phyloP scores from a whole-genome alignment of 495 filamentous ascomycete species.

The Clohesyomyces aquaticus region DNA sequence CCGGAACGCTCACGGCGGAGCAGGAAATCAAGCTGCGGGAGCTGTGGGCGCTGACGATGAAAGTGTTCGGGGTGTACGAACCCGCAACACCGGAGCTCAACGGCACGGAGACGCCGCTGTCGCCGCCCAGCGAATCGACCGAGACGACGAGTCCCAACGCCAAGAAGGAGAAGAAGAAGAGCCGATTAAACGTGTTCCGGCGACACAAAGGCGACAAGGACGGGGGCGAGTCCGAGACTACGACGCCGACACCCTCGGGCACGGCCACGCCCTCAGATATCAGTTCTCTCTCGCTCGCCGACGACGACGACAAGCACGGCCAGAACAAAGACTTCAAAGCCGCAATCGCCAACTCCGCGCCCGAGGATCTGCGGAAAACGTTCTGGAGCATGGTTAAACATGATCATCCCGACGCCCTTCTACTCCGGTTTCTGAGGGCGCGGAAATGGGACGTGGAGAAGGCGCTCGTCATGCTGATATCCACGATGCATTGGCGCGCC shows the following conservation, averaged over 20 bases:
- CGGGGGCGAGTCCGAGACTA: conserved; percentile 45
- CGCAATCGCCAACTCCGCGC: conserved; percentile 71
- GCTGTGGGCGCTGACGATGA: conserved; percentile 78
- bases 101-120: conserved; percentile 43
- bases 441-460: conserved; percentile 96
- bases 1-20: conserved; percentile 84
- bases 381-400: conserved; percentile 98
- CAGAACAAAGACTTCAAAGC: conserved; percentile 85
- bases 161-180: conserved; percentile 72
- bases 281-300: conserved; percentile 44
- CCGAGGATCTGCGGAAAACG: conserved; percentile 76
- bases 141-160: conserved; percentile 38
- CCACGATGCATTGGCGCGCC: conserved; percentile 89
- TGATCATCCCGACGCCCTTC: conserved; percentile 86
- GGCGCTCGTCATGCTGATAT: conserved; percentile 90
- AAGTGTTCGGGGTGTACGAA: conserved; percentile 71
- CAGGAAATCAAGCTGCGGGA: conserved; percentile 87
- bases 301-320: conserved; percentile 88
- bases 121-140: conserved; percentile 37
- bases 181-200: conserved; percentile 65
- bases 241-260: conserved; percentile 36
- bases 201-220: conserved; percentile 59
- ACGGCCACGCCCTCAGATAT: conserved; percentile 43
- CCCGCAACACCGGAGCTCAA: conserved; percentile 5
- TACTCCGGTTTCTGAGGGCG: conserved; percentile 87